Percentiles rank a stretch among this genome's conserved stretches.
These are phyloP conservation scores for Diaporthe amygdali DNA, from an alignment of 2,329 filamentous ascomycete genomes.

Conservation along the genomic window DNA sequence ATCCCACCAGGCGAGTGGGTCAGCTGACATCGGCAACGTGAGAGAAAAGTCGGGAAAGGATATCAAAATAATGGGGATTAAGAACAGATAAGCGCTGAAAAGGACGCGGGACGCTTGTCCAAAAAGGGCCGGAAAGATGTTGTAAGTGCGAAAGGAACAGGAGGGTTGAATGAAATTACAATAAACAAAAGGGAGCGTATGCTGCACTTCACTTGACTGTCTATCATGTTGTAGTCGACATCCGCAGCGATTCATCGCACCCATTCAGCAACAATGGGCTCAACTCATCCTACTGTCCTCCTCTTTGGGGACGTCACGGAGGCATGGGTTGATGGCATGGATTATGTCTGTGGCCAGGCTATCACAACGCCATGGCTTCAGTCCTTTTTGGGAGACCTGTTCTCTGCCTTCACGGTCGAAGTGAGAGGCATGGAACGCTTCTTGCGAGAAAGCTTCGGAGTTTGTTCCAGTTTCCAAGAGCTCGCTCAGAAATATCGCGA, in stretches of 20 bases:
- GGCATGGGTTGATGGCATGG: conserved; percentile 8
- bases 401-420: background rate
- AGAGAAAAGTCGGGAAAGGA: background rate
- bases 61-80: background rate
- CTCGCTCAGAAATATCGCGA: background rate
- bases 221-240: background rate
- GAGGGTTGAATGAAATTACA: background rate
- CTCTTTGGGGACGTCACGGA: conserved; percentile 9
- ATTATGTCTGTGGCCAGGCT: background rate
- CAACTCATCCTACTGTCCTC: background rate
- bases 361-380: conserved; percentile 6
- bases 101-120: background rate
- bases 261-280: background rate
- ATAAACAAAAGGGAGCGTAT: conserved; percentile 3
- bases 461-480: background rate
- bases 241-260: background rate
- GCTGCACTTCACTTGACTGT: background rate
- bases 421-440: background rate
- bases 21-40: conserved; percentile 1
- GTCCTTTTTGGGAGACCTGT: background rate
- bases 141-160: background rate
- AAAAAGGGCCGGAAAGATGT: background rate
- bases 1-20: background rate
- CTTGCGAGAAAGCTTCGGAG: background rate
- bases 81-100: background rate